A percentile compares a stretch with the other conserved stretches of the same genome.
Conservation (phyloP, 2,329 filamentous ascomycete species). For the Graphilbum ipis-grandicollis region DNA sequence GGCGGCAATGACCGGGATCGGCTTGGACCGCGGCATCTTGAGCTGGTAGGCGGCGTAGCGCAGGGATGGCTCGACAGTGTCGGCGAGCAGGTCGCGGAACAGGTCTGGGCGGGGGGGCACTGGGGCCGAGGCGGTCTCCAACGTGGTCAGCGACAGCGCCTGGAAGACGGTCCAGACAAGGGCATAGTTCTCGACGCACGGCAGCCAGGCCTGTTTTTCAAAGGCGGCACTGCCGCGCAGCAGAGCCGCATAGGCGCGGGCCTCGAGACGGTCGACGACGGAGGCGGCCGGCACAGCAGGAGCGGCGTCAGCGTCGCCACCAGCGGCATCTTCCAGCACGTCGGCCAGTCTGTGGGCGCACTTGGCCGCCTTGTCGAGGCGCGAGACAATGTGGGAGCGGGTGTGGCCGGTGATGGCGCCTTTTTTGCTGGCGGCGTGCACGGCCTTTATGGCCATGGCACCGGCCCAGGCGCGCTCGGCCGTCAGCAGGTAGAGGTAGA, state of each 20-base stretch:
- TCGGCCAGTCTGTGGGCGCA: no score
- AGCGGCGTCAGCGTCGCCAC: constrained; percentile 45
- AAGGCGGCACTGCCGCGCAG: constrained; percentile 64
- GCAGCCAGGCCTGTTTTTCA: constrained; percentile 75
- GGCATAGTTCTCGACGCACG: constrained; percentile 60
- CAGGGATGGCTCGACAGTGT: constrained; percentile 82
- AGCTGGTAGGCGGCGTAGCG: constrained; percentile 89
- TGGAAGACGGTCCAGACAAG: constrained; percentile 69
- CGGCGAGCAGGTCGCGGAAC: constrained; percentile 71
- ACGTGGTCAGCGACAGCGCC: no score
- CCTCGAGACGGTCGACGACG: constrained; percentile 58
- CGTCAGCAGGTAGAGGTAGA: constrained; percentile 63
- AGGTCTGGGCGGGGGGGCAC: constrained; percentile 48
- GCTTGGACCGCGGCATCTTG: constrained; percentile 69
- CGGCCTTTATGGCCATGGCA: constrained; percentile 84
- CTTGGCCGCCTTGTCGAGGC: constrained; percentile 50
- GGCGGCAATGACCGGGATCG: constrained; percentile 61
- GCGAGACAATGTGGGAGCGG: constrained; percentile 75
- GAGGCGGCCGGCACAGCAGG: constrained; percentile 45
- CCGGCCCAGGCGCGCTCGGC: constrained; percentile 90
- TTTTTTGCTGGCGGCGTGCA: constrained; percentile 63
- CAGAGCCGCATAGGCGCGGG: constrained; percentile 64
- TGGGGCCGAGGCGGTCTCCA: no score
- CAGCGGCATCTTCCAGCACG: constrained; percentile 36
- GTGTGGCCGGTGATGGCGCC: constrained; percentile 56